Evolutionary conservation across 176 grass and related monocot genomes (phyloP).

Genomic region (Oryza punctata): DNA sequence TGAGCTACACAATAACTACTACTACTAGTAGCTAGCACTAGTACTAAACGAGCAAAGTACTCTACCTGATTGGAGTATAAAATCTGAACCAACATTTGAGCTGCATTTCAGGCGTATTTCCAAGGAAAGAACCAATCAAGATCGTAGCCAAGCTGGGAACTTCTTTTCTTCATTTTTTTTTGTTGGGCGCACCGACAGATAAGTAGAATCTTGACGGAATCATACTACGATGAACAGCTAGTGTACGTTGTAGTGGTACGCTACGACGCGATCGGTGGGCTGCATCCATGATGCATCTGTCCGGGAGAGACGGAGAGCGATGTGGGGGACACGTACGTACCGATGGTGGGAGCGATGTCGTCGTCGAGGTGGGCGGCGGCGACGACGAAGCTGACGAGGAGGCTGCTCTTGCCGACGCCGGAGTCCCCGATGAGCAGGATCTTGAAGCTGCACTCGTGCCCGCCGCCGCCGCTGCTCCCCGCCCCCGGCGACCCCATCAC

Average conservation of each 20-base stretch:
- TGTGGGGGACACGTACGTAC: constrained; percentile 29
- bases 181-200: neutral
- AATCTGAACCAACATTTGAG: constrained; percentile 10
- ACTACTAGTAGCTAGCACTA: neutral
- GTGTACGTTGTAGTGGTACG: neutral
- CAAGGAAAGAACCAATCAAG: neutral
- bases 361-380: constrained; percentile 40
- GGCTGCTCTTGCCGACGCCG: constrained; percentile 93
- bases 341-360: constrained; percentile 81
- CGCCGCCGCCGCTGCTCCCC: constrained; percentile 13
- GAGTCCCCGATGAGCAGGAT: constrained; percentile 94
- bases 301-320: no score
- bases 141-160: no score
- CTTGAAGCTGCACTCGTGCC: constrained; percentile 91
- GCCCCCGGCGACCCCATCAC: constrained; percentile 45
- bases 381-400: constrained; percentile 81
- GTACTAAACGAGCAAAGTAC: neutral
- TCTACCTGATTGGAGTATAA: neutral
- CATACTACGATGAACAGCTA: neutral
- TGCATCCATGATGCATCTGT: neutral
- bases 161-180: no score
- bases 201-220: neutral
- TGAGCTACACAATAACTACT: neutral
- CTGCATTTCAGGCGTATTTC: constrained; percentile 1
- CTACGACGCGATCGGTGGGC: neutral